phyloP scores from a whole-genome alignment of 2,329 filamentous ascomycete species.

The Apiospora saccharicola region DNA sequence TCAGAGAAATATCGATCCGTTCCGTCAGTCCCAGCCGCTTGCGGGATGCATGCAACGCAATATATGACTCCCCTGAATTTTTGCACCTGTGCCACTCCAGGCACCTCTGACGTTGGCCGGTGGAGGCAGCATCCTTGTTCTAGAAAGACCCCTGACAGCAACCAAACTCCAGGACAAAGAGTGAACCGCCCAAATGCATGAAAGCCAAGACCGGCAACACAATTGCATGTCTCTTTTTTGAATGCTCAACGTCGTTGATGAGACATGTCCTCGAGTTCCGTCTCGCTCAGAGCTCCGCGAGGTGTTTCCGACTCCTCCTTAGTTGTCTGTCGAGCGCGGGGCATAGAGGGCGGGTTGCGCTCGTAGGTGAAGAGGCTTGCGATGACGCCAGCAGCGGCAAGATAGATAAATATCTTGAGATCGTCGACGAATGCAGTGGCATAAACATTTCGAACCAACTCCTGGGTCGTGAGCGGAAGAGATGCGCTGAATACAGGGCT shows the following conservation, averaged over 20 bases:
- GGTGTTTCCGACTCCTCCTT: slow-evolving; percentile 35
- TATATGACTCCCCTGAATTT: not conserved
- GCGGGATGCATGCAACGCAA: not conserved
- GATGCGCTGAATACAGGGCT: slow-evolving; percentile 50
- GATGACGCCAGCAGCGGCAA: slow-evolving; percentile 52
- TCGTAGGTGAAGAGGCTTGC: slow-evolving; percentile 55
- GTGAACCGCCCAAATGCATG: not conserved
- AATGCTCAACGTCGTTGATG: not conserved
- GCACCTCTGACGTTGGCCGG: not conserved
- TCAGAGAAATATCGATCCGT: not conserved
- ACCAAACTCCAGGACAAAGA: not conserved
- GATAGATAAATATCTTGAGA: slow-evolving; percentile 54
- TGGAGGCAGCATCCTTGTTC: not conserved
- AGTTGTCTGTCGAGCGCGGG: slow-evolving; percentile 32
- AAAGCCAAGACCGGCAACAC: not conserved
- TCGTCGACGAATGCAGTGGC: slow-evolving; percentile 55
- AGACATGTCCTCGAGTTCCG: slow-evolving; percentile 40
- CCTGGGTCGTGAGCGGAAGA: slow-evolving; percentile 43
- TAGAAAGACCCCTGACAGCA: not conserved
- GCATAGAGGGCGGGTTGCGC: slow-evolving; percentile 46
- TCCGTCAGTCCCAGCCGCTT: not conserved
- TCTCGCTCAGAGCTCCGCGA: slow-evolving; percentile 39
- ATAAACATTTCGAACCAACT: slow-evolving; percentile 51
- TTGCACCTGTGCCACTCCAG: not conserved
- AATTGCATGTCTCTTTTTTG: not conserved